A percentile compares a stretch with the other conserved stretches of the same genome.
phyloP scores from a whole-genome alignment of 2,329 filamentous ascomycete species.

The Kalmusia sp. region DNA sequence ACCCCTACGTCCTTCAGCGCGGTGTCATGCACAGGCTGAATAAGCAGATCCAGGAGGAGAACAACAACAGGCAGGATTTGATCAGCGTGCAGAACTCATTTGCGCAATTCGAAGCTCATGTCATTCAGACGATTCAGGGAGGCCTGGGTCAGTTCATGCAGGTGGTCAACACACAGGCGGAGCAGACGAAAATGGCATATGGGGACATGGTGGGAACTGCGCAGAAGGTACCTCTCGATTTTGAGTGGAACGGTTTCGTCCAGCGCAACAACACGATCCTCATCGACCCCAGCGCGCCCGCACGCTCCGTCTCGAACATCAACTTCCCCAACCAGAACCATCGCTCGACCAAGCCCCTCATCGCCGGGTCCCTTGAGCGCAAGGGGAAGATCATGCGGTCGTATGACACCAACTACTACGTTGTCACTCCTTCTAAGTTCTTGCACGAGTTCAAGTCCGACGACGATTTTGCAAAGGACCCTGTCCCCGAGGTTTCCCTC shows the following conservation, averaged over 20 bases:
- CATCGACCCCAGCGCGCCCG: slow-evolving; percentile 77
- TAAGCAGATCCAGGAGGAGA: slow-evolving; percentile 93
- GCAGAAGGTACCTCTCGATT: slow-evolving; percentile 80
- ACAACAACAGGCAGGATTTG: slow-evolving; percentile 92
- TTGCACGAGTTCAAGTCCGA: slow-evolving; percentile 97
- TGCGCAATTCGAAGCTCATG: slow-evolving; percentile 82
- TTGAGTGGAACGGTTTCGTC: slow-evolving; percentile 90
- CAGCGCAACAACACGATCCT: slow-evolving; percentile 74
- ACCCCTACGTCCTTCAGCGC: slow-evolving; percentile 87
- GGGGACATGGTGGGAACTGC: slow-evolving; percentile 79
- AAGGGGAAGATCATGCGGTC: slow-evolving; percentile 87
- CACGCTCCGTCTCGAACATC: slow-evolving; percentile 76
- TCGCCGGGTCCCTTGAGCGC: slow-evolving; percentile 87
- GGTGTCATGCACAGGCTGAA: slow-evolving; percentile 83
- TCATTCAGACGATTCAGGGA: slow-evolving; percentile 82
- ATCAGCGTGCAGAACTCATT: slow-evolving; percentile 92
- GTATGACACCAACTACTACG: slow-evolving; percentile 85
- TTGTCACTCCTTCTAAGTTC: slow-evolving; percentile 85
- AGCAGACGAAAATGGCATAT: slow-evolving; percentile 82
- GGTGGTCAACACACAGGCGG: slow-evolving; percentile 78
- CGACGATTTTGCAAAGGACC: slow-evolving; percentile 75
- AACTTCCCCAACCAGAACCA: slow-evolving; percentile 91
- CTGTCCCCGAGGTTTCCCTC: slow-evolving; percentile 83
- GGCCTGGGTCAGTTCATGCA: slow-evolving; percentile 84
- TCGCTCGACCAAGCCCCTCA: slow-evolving; percentile 76